phyloP scores from a whole-genome alignment of 2,329 filamentous ascomycete genomes.

The Lasiodiplodia gonubiensis region DNA sequence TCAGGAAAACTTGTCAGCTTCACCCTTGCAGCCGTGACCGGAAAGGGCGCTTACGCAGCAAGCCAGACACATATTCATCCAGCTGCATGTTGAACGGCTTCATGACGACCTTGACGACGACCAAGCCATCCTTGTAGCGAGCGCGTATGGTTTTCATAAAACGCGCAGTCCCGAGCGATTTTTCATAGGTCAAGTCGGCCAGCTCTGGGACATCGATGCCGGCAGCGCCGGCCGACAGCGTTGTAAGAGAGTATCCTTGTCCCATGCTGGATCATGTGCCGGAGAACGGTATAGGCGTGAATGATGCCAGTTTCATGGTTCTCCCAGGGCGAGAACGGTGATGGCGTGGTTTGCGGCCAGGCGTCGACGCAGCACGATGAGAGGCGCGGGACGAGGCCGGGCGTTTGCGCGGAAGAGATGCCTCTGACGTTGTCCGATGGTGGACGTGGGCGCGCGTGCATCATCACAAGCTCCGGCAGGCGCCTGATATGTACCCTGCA shows the following conservation, averaged over 20 bases:
- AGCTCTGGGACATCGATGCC: slow-evolving; percentile 95
- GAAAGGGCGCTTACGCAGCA: slow-evolving; percentile 66
- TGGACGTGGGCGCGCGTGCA: slow-evolving; percentile 15
- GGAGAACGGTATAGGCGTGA: not conserved
- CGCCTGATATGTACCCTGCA: slow-evolving; percentile 1
- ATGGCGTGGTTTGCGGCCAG: not conserved
- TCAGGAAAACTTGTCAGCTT: slow-evolving; percentile 29
- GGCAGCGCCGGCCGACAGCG: slow-evolving; percentile 87
- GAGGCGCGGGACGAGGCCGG: not conserved
- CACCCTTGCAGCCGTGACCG: slow-evolving; percentile 13
- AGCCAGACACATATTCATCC: slow-evolving; percentile 75
- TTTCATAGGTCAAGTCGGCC: slow-evolving; percentile 88
- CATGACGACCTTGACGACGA: slow-evolving; percentile 92
- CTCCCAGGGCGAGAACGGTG: not conserved
- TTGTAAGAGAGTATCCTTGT: slow-evolving; percentile 93
- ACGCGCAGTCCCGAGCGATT: slow-evolving; percentile 84
- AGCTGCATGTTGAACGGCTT: slow-evolving; percentile 89
- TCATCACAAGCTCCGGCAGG: slow-evolving; percentile 8
- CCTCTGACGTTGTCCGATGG: not conserved
- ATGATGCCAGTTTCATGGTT: slow-evolving; percentile 6
- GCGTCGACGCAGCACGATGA: not conserved
- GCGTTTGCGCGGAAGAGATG: not conserved
- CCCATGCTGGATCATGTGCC: slow-evolving; percentile 68
- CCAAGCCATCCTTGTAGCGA: slow-evolving; percentile 85
- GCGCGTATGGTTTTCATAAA: slow-evolving; percentile 98